Evolutionary conservation across 176 grass and related monocot species (phyloP), one percentile per base, ranked within the genome.

Genomic region (Lolium multiflorum): DNA sequence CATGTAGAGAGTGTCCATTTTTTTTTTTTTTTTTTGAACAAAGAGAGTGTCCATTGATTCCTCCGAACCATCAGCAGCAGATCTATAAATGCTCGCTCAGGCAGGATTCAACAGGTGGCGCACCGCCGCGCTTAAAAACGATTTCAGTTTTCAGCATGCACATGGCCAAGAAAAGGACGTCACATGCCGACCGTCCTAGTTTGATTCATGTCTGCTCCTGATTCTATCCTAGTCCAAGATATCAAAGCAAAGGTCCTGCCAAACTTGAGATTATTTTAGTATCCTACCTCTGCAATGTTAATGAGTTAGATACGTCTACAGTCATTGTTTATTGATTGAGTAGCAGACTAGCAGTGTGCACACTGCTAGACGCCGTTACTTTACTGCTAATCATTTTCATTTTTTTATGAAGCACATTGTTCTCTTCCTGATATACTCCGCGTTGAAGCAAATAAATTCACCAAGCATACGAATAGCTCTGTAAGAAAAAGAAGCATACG

Each of bases 71-170:
- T 28, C 72, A 20, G 41, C 17, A 8, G 9, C 35, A 20, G 47
- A 12, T 35, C 7, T 20, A 48, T 90, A 57, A 73, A 67, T 79
- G 74, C 4, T 80, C 15, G 15, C 51, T 50, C 56, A 80, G 20
- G 38, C 39, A 1, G 47, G 41, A 14, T 31, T 74, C 16, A 75
- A 60, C 68, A 76, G 85, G 85, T 91, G 89, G 75, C 89, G 37
- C 89, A 67, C 16, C 80, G 57, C 9, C n/a, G 14, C 26, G 11
- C 11, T 12, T 56, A 5, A 25, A 38, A 69, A 37, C 46, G 16
- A n/a, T 54, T 67, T 20, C 9, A 16, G 11, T 24, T 20, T 14
- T 18, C 59, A 47, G 48, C 49, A 35, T 28, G 66, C 81, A 84
- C 81, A 89, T 84, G 87, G 28, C 62, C 31, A 6, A 26, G 12